These are phyloP conservation scores for Trichocladium antarcticum DNA, from an alignment of 495 filamentous ascomycete species.

Conservation along the genomic window DNA sequence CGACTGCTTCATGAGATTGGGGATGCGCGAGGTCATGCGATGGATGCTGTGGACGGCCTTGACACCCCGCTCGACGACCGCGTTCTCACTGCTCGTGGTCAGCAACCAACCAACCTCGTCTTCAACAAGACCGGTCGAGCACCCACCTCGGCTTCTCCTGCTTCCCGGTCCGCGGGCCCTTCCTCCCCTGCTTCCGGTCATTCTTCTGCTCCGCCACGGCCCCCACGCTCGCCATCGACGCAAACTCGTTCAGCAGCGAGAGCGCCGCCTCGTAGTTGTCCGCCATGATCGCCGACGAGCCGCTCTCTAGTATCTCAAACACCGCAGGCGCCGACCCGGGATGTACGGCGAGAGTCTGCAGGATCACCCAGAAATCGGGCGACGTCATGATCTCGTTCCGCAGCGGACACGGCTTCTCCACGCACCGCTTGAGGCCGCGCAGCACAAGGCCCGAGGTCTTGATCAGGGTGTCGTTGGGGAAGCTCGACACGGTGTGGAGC, in stretches of 20 bases:
- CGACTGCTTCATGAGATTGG: slow-evolving; percentile 77
- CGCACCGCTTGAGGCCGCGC: slow-evolving; percentile 68
- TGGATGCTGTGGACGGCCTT: slow-evolving; percentile 73
- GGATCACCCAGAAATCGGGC: slow-evolving; percentile 93
- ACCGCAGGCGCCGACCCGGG: slow-evolving; percentile 61
- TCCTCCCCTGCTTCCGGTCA: slow-evolving; percentile 47
- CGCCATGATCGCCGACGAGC: slow-evolving; percentile 68
- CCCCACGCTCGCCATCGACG: slow-evolving; percentile 71
- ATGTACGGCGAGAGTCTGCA: slow-evolving; percentile 59
- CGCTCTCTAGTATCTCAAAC: slow-evolving; percentile 72
- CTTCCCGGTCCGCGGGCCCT: slow-evolving; percentile 39
- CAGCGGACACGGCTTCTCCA: slow-evolving; percentile 61
- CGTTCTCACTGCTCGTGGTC: slow-evolving; percentile 46
- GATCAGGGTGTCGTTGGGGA: slow-evolving; percentile 63
- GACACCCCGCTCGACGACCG: slow-evolving; percentile 63
- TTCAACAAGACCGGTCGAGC: background rate
- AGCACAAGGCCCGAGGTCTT: slow-evolving; percentile 64
- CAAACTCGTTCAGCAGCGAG: slow-evolving; percentile 77
- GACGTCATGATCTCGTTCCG: slow-evolving; percentile 89
- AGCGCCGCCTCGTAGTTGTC: slow-evolving; percentile 91
- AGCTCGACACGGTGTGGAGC: slow-evolving; percentile 79
- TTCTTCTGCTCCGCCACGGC: slow-evolving; percentile 68
- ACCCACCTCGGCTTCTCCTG: slow-evolving; percentile 49
- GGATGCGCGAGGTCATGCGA: slow-evolving; percentile 66
- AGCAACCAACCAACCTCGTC: slow-evolving; percentile 4